Conservation (phyloP, 176 grass and related monocot species). For the Juncus effusus region DNA sequence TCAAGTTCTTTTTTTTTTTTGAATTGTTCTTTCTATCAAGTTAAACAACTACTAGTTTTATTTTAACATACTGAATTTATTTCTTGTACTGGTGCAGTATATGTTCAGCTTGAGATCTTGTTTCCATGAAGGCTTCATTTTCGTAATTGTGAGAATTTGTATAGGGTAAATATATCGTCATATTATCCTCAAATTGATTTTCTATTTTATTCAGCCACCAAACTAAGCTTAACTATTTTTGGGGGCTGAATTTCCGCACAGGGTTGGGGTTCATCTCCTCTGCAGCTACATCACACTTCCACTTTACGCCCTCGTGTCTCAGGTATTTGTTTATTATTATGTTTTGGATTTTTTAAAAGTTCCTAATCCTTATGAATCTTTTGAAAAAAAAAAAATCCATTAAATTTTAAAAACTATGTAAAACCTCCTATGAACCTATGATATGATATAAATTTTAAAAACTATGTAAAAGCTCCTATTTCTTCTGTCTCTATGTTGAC, state of each 20-base stretch:
- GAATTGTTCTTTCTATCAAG: background rate
- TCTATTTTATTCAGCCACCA: background rate
- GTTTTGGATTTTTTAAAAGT: no score
- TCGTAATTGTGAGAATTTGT: constrained; percentile 44
- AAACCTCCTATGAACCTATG: no score
- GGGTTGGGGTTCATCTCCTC: constrained; percentile 54
- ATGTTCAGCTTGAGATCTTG: constrained; percentile 49
- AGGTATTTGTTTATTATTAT: constrained; percentile 34
- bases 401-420: background rate
- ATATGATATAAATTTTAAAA: no score
- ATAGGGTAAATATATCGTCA: constrained; percentile 35
- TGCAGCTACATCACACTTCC: constrained; percentile 98
- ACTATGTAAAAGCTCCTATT: no score
- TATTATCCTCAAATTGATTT: background rate
- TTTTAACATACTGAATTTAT: background rate
- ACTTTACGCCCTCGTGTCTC: constrained; percentile 83
- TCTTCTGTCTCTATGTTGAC: no score
- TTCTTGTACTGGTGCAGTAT: constrained; percentile 27
- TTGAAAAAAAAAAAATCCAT: no score
- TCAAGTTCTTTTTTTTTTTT: background rate
- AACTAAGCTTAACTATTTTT: constrained; percentile 7
- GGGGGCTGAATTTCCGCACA: constrained; percentile 4
- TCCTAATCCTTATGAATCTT: no score
- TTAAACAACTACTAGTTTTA: background rate
- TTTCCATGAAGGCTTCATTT: constrained; percentile 33